A percentile compares a stretch with the other conserved stretches of the same genome.
These are phyloP conservation scores for Cynara cardunculus DNA, from an alignment of 129 eudicot species.

Conservation along the genomic window DNA sequence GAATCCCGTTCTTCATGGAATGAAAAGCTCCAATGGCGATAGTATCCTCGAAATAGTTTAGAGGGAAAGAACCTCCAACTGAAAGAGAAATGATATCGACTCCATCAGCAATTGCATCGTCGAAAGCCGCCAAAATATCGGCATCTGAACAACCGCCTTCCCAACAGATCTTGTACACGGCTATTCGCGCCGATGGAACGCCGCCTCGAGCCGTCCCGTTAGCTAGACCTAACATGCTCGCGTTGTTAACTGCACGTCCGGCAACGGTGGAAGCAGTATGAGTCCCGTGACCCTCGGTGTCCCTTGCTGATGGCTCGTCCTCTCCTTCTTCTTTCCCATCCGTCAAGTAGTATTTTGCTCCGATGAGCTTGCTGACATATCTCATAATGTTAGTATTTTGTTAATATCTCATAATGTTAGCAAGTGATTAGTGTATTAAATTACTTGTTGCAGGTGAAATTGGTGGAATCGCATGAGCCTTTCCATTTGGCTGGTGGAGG, in stretches of 20 bases:
- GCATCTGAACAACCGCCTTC: constrained; percentile 39
- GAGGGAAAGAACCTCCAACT: constrained; percentile 35
- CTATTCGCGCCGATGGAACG: constrained; percentile 68
- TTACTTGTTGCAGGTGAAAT: constrained; percentile 60
- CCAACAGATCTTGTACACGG: constrained; percentile 65
- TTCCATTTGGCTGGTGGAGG: constrained; percentile 54
- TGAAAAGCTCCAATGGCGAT: constrained; percentile 83
- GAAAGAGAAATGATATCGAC: constrained; percentile 72
- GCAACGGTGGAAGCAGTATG: constrained; percentile 81
- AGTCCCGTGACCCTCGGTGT: constrained; percentile 65
- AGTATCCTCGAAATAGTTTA: constrained; percentile 42
- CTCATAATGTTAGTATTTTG: not conserved
- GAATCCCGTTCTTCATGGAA: constrained; percentile 57
- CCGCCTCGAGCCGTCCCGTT: constrained; percentile 69
- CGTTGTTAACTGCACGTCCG: constrained; percentile 43
- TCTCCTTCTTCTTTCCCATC: not conserved
- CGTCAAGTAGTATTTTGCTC: constrained; percentile 47
- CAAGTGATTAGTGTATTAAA: not conserved
- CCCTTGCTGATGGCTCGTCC: constrained; percentile 49
- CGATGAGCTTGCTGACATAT: constrained; percentile 54
- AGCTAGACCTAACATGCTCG: constrained; percentile 56
- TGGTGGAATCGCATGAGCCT: constrained; percentile 39
- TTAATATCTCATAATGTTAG: not conserved
- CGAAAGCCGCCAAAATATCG: constrained; percentile 54
- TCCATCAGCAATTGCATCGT: constrained; percentile 75